Evolutionary conservation across 1,284 basidiomycete species (phyloP).

Genomic region (Cryptococcus wingfieldii): DNA sequence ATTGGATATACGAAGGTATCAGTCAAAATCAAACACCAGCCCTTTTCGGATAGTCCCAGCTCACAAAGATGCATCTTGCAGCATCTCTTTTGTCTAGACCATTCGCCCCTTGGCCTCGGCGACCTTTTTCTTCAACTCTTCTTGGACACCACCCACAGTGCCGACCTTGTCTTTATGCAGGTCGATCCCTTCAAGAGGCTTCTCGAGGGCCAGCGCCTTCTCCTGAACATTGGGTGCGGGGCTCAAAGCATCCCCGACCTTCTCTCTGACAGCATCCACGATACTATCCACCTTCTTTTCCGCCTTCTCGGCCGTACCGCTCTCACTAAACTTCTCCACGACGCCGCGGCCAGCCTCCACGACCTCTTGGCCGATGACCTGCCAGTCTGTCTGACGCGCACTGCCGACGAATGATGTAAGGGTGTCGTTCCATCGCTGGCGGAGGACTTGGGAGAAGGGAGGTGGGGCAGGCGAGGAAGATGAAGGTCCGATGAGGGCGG

Average conservation of each 20-base stretch:
- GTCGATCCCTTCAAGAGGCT: constrained; percentile 6
- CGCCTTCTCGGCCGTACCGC: neutral
- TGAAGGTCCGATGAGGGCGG: constrained; percentile 30
- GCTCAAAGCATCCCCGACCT: neutral
- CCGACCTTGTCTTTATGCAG: constrained; percentile 5
- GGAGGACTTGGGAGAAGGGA: constrained; percentile 29
- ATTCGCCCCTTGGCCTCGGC: constrained; percentile 9
- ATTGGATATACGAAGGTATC: too few species aligned
- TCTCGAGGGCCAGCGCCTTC: constrained; percentile 1
- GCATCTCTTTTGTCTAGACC: constrained; percentile 3
- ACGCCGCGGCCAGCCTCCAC: constrained; percentile 13
- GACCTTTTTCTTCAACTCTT: constrained; percentile 6
- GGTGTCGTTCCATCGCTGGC: constrained; percentile 37
- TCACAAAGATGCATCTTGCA: too few species aligned
- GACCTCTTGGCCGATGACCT: constrained; percentile 17
- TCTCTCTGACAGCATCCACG: constrained; percentile 2
- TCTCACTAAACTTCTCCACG: neutral
- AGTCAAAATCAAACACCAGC: too few species aligned
- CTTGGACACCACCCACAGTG: constrained; percentile 4
- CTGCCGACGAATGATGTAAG: constrained; percentile 18
- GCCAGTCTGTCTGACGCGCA: constrained; percentile 32
- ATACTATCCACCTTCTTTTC: constrained; percentile 1
- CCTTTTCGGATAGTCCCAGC: too few species aligned
- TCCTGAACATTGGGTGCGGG: constrained; percentile 2
- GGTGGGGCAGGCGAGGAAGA: constrained; percentile 13